Evolutionary conservation across 148 eudicot genomes (phyloP), one percentile per base, ranked within the genome.

Genomic region (Fagopyrum esculentum): DNA sequence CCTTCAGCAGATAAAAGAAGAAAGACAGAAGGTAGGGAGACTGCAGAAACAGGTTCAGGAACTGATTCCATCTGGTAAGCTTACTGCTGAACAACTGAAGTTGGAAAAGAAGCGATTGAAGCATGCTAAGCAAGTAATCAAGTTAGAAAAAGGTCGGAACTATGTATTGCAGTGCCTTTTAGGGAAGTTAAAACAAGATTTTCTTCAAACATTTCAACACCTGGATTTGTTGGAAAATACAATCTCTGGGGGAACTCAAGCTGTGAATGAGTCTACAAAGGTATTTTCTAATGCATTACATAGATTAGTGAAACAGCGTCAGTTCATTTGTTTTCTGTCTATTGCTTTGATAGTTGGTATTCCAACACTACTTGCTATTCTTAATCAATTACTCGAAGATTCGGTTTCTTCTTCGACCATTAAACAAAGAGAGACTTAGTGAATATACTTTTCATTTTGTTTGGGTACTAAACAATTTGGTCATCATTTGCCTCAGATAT

Each of bases 101-200:
- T 85, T 95, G 73, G 90, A 87, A 83, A 90, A 85, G 81, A 80
- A 80, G 84, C 85, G 86, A 69, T 83, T 83, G 61, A 90, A 90
- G 87, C 96, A 90, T 88, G 87, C 88, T 73, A 95, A 89, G 79
- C 81, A 90, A 84, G 93, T 86, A 49, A 78, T 87, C 13, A 83
- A 84, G 80, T 74, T 86, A 47, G 97, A 92, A 82, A 85, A 83
- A 57, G 73, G 54, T 61, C 87, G 85, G 59, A 89, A 85, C 69
- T 74, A 43, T 9, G 74, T 88, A 60, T 74, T 88, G 55, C 87
- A 83, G 73, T 80, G 81, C 70, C 89, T 90, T 71, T 75, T 92
- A 63, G 72, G 50, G 75, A 76, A 73, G 75, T 60, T 95, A 47
- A 89, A 79, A 86, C 83, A 84, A 73, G 89, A 86, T 40, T 74